phyloP scores from a whole-genome alignment of 352 stramenopile species.

The Phytopythium mirpurense region DNA sequence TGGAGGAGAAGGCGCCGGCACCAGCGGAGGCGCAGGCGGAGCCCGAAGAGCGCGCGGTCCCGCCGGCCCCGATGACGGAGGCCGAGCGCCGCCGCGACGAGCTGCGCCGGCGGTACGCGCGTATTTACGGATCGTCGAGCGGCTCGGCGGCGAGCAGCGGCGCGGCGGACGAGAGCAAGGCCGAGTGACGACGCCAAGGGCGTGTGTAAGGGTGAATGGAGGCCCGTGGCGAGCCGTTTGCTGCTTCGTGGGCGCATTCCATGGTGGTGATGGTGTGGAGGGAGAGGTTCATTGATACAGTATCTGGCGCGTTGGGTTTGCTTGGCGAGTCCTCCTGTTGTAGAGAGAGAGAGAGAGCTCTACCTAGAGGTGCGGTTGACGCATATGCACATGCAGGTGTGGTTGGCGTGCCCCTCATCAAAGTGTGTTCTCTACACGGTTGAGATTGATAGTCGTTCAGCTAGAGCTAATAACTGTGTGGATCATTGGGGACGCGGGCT shows the following conservation, averaged over 20 bases:
- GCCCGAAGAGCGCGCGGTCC: conserved; percentile 30
- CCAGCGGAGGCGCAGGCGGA: conserved; percentile 3
- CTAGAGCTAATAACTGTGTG: conserved; percentile 88
- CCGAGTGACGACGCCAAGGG: conserved; percentile 11
- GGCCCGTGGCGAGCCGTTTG: neutral
- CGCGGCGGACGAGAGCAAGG: conserved; percentile 26
- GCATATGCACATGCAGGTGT: no score
- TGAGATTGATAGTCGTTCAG: conserved; percentile 36
- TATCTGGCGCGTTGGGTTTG: no score
- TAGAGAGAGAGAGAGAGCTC: no score
- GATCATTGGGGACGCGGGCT: conserved; percentile 50
- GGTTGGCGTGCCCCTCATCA: conserved; percentile 9
- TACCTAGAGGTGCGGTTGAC: no score
- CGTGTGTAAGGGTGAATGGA: neutral
- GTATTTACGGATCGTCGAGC: conserved; percentile 30
- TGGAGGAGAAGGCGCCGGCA: conserved; percentile 38
- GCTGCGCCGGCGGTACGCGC: conserved; percentile 45
- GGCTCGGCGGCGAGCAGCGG: conserved; percentile 7
- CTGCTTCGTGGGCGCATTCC: no score
- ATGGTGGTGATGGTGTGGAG: no score
- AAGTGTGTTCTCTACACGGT: conserved; percentile 7
- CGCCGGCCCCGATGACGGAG: conserved; percentile 30
- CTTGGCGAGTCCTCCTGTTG: no score
- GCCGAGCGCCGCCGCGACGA: conserved; percentile 46
- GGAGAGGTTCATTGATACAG: no score